Conservation (phyloP, 2,329 filamentous ascomycete species). For the Plectosphaerella plurivora region DNA sequence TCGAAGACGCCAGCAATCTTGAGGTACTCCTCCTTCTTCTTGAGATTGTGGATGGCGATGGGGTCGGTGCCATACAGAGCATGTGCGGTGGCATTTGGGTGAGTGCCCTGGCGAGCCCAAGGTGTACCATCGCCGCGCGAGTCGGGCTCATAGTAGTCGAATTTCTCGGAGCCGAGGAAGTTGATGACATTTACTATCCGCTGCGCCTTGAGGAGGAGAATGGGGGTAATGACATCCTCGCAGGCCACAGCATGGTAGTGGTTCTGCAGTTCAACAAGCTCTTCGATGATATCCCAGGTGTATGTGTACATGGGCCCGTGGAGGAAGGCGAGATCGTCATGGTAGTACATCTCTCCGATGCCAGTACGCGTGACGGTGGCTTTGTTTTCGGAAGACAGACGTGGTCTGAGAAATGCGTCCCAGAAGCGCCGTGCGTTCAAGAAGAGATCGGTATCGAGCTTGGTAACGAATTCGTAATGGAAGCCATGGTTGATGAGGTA, state of each 20-base stretch:
- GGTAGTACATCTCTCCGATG: constrained; percentile 22
- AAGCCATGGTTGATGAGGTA: constrained; percentile 17
- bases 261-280: constrained; percentile 19
- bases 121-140: constrained; percentile 20
- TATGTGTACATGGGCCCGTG: constrained; percentile 28
- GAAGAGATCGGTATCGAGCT: constrained; percentile 26
- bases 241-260: constrained; percentile 18
- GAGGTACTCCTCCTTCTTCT: constrained; percentile 16
- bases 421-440: constrained; percentile 25
- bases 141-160: constrained; percentile 23
- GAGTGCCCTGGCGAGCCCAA: constrained; percentile 19
- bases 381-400: constrained; percentile 8
- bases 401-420: constrained; percentile 19
- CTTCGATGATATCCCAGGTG: constrained; percentile 25
- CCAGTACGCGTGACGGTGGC: constrained; percentile 17
- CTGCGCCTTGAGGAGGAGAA: constrained; percentile 21
- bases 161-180: constrained; percentile 21
- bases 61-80: constrained; percentile 15
- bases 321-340: constrained; percentile 20
- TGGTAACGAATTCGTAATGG: constrained; percentile 24
- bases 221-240: constrained; percentile 22
- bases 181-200: constrained; percentile 21
- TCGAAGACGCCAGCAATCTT: constrained; percentile 24
- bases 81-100: constrained; percentile 17
- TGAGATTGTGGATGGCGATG: constrained; percentile 22